These are phyloP conservation scores for Globisporangium nodosum DNA, from an alignment of 352 stramenopile species.

Conservation along the genomic window DNA sequence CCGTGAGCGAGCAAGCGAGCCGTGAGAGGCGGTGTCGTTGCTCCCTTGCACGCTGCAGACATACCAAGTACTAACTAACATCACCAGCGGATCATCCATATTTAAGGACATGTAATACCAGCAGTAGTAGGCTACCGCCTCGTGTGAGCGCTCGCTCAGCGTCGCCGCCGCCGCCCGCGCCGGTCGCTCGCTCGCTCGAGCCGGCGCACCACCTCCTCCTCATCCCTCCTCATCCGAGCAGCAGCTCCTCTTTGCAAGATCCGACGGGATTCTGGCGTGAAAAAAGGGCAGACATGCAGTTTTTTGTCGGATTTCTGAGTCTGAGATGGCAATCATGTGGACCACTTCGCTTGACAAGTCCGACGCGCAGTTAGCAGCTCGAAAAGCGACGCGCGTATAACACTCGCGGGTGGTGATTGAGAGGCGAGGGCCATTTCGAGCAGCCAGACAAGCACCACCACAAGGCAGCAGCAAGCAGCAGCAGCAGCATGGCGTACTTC, in stretches of 20 bases:
- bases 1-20: neutral
- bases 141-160: too few relatives aligned
- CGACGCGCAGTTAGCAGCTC: neutral
- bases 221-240: neutral
- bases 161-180: too few relatives aligned
- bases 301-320: neutral
- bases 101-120: slow-evolving; percentile 1
- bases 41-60: neutral
- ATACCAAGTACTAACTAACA: neutral
- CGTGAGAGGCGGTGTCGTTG: neutral
- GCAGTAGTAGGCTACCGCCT: neutral
- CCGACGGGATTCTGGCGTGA: neutral
- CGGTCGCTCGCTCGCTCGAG: too few relatives aligned
- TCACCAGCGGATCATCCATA: neutral
- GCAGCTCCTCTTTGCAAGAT: neutral
- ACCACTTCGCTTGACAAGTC: neutral
- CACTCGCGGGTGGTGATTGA: neutral
- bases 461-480: neutral
- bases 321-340: neutral
- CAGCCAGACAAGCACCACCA: slow-evolving; percentile 4
- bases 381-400: neutral
- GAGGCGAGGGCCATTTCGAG: neutral
- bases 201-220: too few relatives aligned
- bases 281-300: neutral
- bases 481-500: slow-evolving; percentile 60